phyloP scores from a whole-genome alignment of 2,329 filamentous ascomycete species.

The Cryphonectria japonica region DNA sequence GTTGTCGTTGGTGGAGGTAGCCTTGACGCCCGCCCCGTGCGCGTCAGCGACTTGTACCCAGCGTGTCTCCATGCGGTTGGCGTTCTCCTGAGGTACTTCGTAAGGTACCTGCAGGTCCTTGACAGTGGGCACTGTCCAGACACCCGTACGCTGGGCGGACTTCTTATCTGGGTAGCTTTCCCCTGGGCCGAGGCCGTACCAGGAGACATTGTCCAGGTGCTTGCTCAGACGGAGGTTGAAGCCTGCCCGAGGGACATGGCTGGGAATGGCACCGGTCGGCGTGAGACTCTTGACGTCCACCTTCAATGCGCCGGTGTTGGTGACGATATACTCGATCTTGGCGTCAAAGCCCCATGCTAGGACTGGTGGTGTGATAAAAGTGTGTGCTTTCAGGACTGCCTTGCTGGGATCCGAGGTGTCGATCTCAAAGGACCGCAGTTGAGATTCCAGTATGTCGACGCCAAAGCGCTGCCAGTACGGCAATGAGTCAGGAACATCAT shows the following conservation, averaged over 20 bases:
- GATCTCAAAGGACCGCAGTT: conserved; percentile 47
- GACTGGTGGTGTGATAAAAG: conserved; percentile 60
- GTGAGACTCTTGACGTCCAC: conserved; percentile 49
- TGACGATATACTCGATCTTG: conserved; percentile 56
- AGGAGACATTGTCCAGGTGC: conserved; percentile 52
- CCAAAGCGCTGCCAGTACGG: conserved; percentile 62
- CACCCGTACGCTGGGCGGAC: conserved; percentile 55
- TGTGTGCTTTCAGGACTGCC: conserved; percentile 47
- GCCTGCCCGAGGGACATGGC: conserved; percentile 64
- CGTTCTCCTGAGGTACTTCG: conserved; percentile 70
- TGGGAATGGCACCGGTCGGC: conserved; percentile 54
- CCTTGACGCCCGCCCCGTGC: conserved; percentile 36
- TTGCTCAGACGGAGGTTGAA: conserved; percentile 57
- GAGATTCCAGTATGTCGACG: conserved; percentile 50
- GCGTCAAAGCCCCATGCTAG: conserved; percentile 62
- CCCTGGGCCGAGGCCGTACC: conserved; percentile 66
- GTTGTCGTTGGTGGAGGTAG: conserved; percentile 28
- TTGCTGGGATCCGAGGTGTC: conserved; percentile 34
- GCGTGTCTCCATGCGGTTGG: conserved; percentile 63
- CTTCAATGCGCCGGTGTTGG: conserved; percentile 46
- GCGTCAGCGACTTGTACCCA: conserved; percentile 50
- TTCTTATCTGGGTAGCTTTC: conserved; percentile 69
- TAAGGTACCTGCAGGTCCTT: conserved; percentile 60
- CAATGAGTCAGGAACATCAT: conserved; percentile 59
- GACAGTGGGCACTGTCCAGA: conserved; percentile 47